Evolutionary conservation across 2,329 filamentous ascomycete species (phyloP).

Genomic region (Acrocalymma vagum): DNA sequence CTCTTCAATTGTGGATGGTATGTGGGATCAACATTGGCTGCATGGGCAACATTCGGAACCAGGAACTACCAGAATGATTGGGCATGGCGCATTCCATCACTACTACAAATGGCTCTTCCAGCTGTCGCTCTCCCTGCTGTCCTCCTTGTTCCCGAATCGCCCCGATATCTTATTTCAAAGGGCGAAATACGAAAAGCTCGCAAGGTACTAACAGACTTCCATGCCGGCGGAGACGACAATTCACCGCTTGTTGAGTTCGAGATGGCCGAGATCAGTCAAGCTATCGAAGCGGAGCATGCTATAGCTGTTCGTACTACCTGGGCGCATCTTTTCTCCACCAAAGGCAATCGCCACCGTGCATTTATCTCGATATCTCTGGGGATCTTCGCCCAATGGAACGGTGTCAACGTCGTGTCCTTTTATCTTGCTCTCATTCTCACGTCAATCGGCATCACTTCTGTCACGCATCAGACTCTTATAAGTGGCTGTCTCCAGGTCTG

Average conservation of each 20-base stretch:
- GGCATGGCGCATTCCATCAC: conserved; percentile 55
- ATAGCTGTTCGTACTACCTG: background rate
- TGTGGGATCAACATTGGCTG: conserved; percentile 28
- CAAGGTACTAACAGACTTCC: background rate
- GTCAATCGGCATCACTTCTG: conserved; percentile 44
- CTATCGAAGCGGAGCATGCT: background rate
- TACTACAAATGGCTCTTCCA: conserved; percentile 41
- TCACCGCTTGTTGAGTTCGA: conserved; percentile 1
- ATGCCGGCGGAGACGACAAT: conserved; percentile 23
- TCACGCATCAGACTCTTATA: conserved; percentile 43
- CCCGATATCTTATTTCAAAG: conserved; percentile 58
- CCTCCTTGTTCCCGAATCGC: conserved; percentile 44
- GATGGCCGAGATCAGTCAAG: conserved; percentile 1
- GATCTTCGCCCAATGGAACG: conserved; percentile 46
- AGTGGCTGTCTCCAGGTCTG: conserved; percentile 48
- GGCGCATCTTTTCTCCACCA: conserved; percentile 23
- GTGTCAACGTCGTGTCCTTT: conserved; percentile 48
- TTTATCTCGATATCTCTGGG: conserved; percentile 44
- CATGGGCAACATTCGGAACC: conserved; percentile 57
- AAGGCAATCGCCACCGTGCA: conserved; percentile 45
- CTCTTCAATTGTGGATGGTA: conserved; percentile 48
- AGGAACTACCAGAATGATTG: conserved; percentile 39
- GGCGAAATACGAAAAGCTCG: conserved; percentile 32
- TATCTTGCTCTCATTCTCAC: conserved; percentile 46
- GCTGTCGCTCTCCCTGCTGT: conserved; percentile 49